Evolutionary conservation across 768 basidiomycete species (phyloP).

Genomic region (Phylloporus sp.): DNA sequence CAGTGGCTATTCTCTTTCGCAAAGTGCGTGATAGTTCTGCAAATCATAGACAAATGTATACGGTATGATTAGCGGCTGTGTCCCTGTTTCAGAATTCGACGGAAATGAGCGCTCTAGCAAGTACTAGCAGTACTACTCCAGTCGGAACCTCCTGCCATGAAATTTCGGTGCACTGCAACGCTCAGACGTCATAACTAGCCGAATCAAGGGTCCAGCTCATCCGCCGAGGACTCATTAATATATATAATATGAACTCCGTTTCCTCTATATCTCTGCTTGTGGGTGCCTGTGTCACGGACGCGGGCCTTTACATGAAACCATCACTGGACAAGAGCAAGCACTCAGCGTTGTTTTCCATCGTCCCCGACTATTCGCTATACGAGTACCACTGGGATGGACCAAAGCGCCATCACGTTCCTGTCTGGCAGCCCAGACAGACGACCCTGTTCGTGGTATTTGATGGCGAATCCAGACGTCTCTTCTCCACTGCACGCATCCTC

Average conservation of each 20-base stretch:
- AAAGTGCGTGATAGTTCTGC: too few relatives aligned
- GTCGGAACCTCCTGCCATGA: too few relatives aligned
- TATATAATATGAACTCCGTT: neutral
- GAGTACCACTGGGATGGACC: slow-evolving; percentile 24
- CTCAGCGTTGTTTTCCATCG: slow-evolving; percentile 3
- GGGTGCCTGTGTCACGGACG: neutral
- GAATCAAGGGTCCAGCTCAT: too few relatives aligned
- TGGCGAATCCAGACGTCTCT: slow-evolving; percentile 16
- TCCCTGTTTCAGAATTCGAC: too few relatives aligned
- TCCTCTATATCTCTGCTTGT: neutral
- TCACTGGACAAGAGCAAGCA: slow-evolving; percentile 18
- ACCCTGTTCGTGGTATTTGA: slow-evolving; percentile 22
- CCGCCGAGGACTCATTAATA: neutral
- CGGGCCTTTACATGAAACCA: slow-evolving; percentile 17
- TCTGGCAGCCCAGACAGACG: slow-evolving; percentile 23
- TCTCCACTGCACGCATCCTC: slow-evolving; percentile 19
- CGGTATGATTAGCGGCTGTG: too few relatives aligned
- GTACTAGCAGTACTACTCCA: too few relatives aligned
- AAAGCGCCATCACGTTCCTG: slow-evolving; percentile 15
- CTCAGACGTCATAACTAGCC: too few relatives aligned
- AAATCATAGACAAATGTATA: too few relatives aligned
- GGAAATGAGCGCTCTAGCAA: too few relatives aligned
- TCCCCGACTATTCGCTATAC: slow-evolving; percentile 13
- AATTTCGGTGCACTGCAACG: too few relatives aligned
- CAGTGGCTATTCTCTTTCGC: too few relatives aligned